Percentiles rank a stretch among this genome's conserved stretches.
phyloP scores from a whole-genome alignment of 169 alveolate genomes.

The Babesia microti region DNA sequence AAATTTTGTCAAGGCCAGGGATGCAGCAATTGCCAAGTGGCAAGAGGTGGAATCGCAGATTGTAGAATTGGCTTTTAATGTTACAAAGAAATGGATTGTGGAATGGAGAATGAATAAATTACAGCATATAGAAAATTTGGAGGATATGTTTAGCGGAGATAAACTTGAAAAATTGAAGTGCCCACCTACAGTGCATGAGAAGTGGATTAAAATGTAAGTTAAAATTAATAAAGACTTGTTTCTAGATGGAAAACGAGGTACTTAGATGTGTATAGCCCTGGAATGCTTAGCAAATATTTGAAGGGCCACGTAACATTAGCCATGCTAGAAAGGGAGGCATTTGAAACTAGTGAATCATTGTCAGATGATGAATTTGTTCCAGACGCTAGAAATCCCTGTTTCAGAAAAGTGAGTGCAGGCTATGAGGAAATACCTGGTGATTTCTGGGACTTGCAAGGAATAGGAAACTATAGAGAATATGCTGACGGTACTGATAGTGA shows the following conservation, averaged over 20 bases:
- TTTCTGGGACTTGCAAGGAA: no score
- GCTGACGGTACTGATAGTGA: no score
- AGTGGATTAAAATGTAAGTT: no score
- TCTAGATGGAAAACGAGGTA: slow-evolving; percentile 21
- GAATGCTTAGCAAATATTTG: slow-evolving; percentile 25
- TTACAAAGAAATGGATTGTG: slow-evolving; percentile 15
- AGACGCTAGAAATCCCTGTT: no score
- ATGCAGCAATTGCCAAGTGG: slow-evolving; percentile 18
- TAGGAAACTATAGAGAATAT: no score
- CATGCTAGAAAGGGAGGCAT: slow-evolving; percentile 22
- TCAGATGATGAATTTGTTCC: no score
- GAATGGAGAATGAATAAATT: slow-evolving; percentile 3
- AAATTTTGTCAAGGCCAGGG: slow-evolving; percentile 31
- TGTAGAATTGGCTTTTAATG: slow-evolving; percentile 30
- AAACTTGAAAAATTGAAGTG: no score
- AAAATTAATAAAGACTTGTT: slow-evolving; percentile 13
- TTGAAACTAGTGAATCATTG: no score
- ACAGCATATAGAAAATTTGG: slow-evolving; percentile 1
- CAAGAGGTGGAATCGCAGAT: slow-evolving; percentile 30
- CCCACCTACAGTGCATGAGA: slow-evolving; percentile 26
- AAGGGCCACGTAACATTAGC: slow-evolving; percentile 41
- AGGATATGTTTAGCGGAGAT: no score
- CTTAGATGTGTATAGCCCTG: slow-evolving; percentile 15
- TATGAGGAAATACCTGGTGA: no score
- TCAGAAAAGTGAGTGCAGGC: no score